Percentiles rank a stretch among this genome's conserved stretches.
phyloP scores from a whole-genome alignment of 192 early-diverging fungal genomes.

The Haplosporangium gracile region DNA sequence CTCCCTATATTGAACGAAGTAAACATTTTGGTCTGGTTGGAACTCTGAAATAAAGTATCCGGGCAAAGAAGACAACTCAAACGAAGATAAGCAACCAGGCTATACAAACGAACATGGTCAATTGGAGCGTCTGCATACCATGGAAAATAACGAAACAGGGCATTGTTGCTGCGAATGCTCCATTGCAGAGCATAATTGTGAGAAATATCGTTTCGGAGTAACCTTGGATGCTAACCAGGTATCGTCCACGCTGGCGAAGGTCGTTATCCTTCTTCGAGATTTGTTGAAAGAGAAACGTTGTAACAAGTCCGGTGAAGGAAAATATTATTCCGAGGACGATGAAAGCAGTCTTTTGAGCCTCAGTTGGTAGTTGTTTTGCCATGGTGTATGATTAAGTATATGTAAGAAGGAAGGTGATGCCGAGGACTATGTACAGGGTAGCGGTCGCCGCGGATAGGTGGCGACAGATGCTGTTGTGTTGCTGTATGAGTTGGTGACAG shows the following conservation, averaged over 20 bases:
- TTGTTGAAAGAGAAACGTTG: constrained; percentile 44
- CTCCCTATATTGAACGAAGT: neutral
- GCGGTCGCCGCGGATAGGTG: neutral
- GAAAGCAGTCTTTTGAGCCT: constrained; percentile 4
- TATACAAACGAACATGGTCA: neutral
- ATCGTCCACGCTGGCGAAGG: constrained; percentile 50
- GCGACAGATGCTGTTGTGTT: neutral
- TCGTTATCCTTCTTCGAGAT: constrained; percentile 47
- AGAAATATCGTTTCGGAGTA: constrained; percentile 27
- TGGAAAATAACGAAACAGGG: constrained; percentile 36
- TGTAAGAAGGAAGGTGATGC: constrained; percentile 11
- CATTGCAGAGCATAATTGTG: constrained; percentile 14
- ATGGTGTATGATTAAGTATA: neutral
- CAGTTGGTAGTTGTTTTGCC: neutral
- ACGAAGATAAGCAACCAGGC: neutral
- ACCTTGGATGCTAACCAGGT: constrained; percentile 41
- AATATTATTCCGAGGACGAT: constrained; percentile 11
- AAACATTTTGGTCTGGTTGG: neutral
- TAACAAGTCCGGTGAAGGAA: constrained; percentile 10
- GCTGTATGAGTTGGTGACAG: neutral
- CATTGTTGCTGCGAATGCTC: constrained; percentile 17
- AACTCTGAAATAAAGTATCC: neutral
- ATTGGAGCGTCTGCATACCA: neutral
- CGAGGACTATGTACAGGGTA: neutral
- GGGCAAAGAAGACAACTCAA: neutral